Conservation (phyloP, 805 yeast species). For the Saccharomycopsis selenospora region DNA sequence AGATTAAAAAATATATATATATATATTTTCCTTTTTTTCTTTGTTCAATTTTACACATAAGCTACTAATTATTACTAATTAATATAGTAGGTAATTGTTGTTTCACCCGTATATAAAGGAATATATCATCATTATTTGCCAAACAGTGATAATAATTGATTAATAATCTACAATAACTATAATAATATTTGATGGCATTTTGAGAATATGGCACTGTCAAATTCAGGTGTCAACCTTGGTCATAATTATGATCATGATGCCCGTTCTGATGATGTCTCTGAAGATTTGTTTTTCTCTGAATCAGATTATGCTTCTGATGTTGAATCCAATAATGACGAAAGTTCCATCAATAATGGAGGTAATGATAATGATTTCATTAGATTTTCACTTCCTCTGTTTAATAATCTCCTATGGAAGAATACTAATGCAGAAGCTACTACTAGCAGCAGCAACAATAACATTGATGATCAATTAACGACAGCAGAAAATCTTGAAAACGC, state of each 20-base stretch:
- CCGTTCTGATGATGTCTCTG: not conserved
- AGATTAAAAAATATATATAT: too few relatives aligned
- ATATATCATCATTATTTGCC: too few relatives aligned
- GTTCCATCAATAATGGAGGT: not conserved
- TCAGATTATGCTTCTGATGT: not conserved
- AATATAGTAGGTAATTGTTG: too few relatives aligned
- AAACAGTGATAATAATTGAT: too few relatives aligned
- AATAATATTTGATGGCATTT: too few relatives aligned
- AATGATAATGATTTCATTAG: conserved; percentile 4
- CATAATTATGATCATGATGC: conserved; percentile 12
- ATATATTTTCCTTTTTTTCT: too few relatives aligned
- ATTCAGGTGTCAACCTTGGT: conserved; percentile 9
- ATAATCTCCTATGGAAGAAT: conserved; percentile 9
- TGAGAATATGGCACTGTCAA: too few relatives aligned
- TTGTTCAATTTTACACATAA: too few relatives aligned
- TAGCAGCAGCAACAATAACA: not conserved
- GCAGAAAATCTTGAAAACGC: not conserved
- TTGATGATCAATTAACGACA: not conserved
- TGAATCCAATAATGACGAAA: not conserved
- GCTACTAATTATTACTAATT: too few relatives aligned
- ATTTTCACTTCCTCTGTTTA: conserved; percentile 8
- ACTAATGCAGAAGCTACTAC: not conserved
- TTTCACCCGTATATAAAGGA: too few relatives aligned
- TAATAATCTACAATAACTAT: too few relatives aligned
- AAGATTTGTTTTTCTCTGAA: not conserved